Conservation (phyloP, 202 grass and related monocot genomes). For the Dendrocalamus latiflorus region DNA sequence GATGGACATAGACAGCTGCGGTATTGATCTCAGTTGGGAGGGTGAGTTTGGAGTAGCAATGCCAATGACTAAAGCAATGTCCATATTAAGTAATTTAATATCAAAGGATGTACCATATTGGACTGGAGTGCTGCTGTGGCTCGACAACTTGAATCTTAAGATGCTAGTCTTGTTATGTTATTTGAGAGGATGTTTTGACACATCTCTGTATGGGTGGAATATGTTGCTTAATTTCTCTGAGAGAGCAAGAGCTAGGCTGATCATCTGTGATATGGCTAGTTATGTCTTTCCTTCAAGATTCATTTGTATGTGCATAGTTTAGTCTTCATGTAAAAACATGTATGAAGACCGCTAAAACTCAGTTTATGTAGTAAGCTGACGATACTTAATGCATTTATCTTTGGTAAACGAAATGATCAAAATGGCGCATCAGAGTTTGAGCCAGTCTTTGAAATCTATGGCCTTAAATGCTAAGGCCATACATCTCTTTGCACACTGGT, state of each 20-base stretch:
- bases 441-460: not conserved
- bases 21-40: no score
- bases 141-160: not conserved
- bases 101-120: not conserved
- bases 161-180: not conserved
- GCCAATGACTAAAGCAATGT: not conserved
- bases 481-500: not conserved
- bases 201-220: not conserved
- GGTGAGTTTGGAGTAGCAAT: not conserved
- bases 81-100: not conserved
- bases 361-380: not conserved
- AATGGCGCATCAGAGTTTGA: not conserved
- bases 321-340: not conserved
- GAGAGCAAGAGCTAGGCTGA: slow-evolving; percentile 7
- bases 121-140: not conserved
- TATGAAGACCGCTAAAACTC: not conserved
- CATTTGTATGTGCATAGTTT: no score
- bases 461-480: not conserved
- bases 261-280: not conserved
- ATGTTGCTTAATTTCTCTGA: not conserved
- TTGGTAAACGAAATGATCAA: no score
- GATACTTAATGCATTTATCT: slow-evolving; percentile 1
- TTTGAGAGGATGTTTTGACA: not conserved
- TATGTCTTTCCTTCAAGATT: no score
- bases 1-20: not conserved